Conservation (phyloP, 2,329 filamentous ascomycete species). For the Chrysoporthe cubensis region DNA sequence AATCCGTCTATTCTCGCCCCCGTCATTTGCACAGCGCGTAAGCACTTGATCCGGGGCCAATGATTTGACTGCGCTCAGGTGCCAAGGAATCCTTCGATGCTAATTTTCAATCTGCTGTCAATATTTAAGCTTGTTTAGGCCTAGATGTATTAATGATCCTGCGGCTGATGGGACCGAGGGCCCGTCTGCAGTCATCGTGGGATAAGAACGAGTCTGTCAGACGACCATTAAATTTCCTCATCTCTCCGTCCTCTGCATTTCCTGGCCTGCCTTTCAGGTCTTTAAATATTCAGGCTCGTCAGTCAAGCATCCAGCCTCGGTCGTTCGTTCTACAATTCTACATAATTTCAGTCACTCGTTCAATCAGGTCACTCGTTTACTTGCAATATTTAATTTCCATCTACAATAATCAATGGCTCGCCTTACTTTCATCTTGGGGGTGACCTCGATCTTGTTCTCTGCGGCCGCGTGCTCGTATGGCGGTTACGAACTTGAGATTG, state of each 20-base stretch:
- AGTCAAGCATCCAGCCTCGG: neutral
- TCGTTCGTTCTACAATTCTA: neutral
- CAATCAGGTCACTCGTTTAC: slow-evolving; percentile 7
- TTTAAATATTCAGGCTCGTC: neutral
- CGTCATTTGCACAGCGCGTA: neutral
- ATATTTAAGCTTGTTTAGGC: slow-evolving; percentile 10
- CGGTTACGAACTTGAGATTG: neutral
- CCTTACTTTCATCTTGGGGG: neutral
- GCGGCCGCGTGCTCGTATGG: slow-evolving; percentile 6
- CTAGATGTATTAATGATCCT: slow-evolving; percentile 5
- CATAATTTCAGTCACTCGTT: neutral
- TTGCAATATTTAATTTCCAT: slow-evolving; percentile 1
- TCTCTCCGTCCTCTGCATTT: neutral
- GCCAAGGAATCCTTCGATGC: slow-evolving; percentile 12
- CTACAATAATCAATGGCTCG: slow-evolving; percentile 11
- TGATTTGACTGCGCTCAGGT: neutral
- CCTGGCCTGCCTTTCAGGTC: neutral
- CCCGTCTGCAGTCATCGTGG: neutral
- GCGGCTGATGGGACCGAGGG: neutral
- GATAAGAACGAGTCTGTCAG: neutral
- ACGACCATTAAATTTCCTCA: neutral
- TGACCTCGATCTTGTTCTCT: neutral
- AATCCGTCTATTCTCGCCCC: neutral
- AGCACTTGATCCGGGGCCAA: neutral
- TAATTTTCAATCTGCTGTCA: neutral